Conservation (phyloP, 441 rosid species). For the Euphorbia schlechtendalii region DNA sequence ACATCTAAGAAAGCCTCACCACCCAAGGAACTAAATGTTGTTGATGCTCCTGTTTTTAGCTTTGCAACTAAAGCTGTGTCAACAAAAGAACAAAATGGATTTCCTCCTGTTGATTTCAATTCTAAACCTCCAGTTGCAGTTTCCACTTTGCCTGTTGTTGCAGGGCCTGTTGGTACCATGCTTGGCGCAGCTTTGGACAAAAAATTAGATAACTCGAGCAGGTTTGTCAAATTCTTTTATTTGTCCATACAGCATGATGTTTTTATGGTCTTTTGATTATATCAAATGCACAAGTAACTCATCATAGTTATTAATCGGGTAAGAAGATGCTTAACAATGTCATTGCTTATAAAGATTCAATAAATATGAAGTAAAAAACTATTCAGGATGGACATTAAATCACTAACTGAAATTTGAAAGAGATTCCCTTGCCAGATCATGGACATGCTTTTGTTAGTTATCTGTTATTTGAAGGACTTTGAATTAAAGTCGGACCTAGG, state of each 20-base stretch:
- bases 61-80: conserved; percentile 26
- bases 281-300: background rate
- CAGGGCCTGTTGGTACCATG: conserved; percentile 24
- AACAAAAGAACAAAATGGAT: conserved; percentile 29
- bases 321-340: background rate
- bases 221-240: conserved; percentile 28
- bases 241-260: background rate
- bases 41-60: conserved; percentile 20
- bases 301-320: background rate
- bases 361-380: background rate
- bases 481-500: background rate
- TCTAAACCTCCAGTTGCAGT: conserved; percentile 20
- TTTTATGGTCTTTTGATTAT: background rate
- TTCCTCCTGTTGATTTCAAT: conserved; percentile 22
- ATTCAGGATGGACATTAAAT: too few species aligned
- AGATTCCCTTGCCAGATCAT: background rate
- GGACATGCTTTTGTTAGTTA: background rate
- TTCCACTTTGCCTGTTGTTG: conserved; percentile 15
- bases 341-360: background rate
- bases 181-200: conserved; percentile 20
- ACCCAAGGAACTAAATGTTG: conserved; percentile 22
- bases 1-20: conserved; percentile 22
- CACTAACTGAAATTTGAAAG: background rate
- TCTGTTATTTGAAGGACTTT: background rate
- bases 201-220: conserved; percentile 31